Evolutionary conservation across 352 stramenopile species (phyloP).

Genomic region (Phytophthora sansomeana): DNA sequence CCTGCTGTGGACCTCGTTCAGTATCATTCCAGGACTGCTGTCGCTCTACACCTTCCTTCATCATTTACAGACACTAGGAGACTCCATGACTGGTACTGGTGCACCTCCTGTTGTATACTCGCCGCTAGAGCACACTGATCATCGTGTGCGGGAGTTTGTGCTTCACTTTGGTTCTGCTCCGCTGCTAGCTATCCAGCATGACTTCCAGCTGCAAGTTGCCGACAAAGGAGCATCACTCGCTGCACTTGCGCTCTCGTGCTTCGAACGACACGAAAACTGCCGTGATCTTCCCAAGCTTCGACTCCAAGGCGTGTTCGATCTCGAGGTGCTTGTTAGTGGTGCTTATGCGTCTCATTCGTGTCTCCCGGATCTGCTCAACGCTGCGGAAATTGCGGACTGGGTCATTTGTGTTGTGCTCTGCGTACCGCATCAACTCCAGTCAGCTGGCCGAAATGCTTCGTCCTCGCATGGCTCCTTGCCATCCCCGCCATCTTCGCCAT

Average conservation of each 20-base stretch:
- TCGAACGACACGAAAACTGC: conserved; percentile 54
- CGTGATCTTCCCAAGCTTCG: conserved; percentile 61
- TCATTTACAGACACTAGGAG: conserved; percentile 12
- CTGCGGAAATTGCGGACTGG: conserved; percentile 49
- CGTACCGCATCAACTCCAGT: conserved; percentile 49
- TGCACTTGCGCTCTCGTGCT: conserved; percentile 63
- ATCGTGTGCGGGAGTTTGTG: conserved; percentile 62
- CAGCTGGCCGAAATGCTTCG: background rate
- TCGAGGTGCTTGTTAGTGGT: conserved; percentile 46
- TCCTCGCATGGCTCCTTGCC: conserved; percentile 13
- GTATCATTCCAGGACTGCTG: conserved; percentile 51
- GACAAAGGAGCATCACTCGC: conserved; percentile 35
- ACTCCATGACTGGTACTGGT: conserved; percentile 1
- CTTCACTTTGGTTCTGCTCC: conserved; percentile 66
- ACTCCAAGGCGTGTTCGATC: conserved; percentile 58
- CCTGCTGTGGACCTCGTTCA: conserved; percentile 64
- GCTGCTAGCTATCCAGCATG: conserved; percentile 63
- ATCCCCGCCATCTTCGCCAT: background rate
- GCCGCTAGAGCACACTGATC: conserved; percentile 44
- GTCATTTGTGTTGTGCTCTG: conserved; percentile 65
- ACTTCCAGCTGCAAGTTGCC: conserved; percentile 53
- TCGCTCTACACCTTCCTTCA: conserved; percentile 55
- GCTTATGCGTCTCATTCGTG: conserved; percentile 34
- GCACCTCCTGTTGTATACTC: conserved; percentile 28
- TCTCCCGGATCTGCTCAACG: conserved; percentile 33